Conservation (phyloP, 805 yeast genomes). For the Blastobotrys chiropterorum region DNA sequence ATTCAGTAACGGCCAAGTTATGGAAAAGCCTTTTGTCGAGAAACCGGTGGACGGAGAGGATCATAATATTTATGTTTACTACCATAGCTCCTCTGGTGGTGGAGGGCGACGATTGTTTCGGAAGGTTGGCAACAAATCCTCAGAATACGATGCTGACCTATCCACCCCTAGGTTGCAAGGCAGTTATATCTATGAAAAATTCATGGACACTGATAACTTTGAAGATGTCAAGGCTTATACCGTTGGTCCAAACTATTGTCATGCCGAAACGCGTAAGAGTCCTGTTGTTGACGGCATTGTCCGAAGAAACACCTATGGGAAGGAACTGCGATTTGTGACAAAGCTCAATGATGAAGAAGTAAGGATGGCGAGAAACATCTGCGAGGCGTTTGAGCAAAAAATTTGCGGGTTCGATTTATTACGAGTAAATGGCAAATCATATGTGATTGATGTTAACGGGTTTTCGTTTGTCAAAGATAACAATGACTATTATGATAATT, state of each 20-base stretch:
- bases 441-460: conserved; percentile 96
- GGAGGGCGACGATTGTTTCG: conserved; percentile 94
- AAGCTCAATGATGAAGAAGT: conserved; percentile 69
- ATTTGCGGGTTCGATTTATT: conserved; percentile 95
- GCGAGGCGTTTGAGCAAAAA: conserved; percentile 76
- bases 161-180: conserved; percentile 78
- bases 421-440: conserved; percentile 81
- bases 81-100: conserved; percentile 84
- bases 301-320: conserved; percentile 93
- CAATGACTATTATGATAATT: conserved; percentile 72
- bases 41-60: conserved; percentile 99
- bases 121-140: conserved; percentile 93
- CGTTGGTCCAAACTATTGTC: conserved; percentile 85
- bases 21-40: conserved; percentile 91
- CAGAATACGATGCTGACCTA: conserved; percentile 86
- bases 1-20: conserved; percentile 60
- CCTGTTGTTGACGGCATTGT: conserved; percentile 99
- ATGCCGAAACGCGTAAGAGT: conserved; percentile 96
- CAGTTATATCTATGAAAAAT: conserved; percentile 84
- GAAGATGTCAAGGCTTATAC: conserved; percentile 99
- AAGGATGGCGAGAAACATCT: conserved; percentile 71
- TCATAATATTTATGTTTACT: conserved; percentile 91
- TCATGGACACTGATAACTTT: conserved; percentile 96
- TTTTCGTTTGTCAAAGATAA: conserved; percentile 96
- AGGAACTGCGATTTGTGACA: conserved; percentile 88